Conservation (phyloP, 345 rosid genomes). For the Kernera saxatilis region DNA sequence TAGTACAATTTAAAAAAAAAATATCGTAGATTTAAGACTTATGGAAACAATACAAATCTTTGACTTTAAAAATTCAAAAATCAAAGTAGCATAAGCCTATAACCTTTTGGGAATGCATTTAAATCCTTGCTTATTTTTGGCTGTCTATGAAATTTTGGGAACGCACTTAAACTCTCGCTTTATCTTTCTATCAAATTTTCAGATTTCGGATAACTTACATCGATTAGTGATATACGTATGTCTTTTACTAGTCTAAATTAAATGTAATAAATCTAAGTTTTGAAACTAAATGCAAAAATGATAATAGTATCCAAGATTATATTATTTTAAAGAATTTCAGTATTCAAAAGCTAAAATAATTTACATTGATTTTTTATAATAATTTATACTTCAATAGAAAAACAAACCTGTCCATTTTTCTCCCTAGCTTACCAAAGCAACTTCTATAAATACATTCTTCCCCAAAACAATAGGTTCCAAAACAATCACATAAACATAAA, state of each 20-base stretch:
- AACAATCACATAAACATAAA: neutral
- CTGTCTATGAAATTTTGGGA: neutral
- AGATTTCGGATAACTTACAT: neutral
- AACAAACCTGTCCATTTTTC: neutral
- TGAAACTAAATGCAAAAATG: neutral
- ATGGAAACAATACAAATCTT: too few relatives aligned
- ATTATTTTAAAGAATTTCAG: neutral
- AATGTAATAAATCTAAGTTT: too few relatives aligned
- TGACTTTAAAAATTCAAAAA: too few relatives aligned
- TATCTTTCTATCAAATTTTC: neutral
- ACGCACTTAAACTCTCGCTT: neutral
- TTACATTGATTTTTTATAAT: too few relatives aligned
- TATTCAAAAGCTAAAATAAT: too few relatives aligned
- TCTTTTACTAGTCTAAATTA: too few relatives aligned
- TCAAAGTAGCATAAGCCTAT: too few relatives aligned
- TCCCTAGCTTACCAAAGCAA: neutral
- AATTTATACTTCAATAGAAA: neutral
- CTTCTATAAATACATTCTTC: conserved; percentile 1
- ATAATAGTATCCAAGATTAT: neutral
- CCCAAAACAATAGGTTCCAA: neutral
- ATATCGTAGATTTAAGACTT: too few relatives aligned
- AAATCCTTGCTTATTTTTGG: neutral
- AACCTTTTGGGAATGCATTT: too few relatives aligned
- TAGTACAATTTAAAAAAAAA: too few relatives aligned
- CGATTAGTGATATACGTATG: too few relatives aligned